Percentiles rank a stretch among this genome's conserved stretches.
Conservation (phyloP, 2,329 filamentous ascomycete species). For the Exserohilum turcica region DNA sequence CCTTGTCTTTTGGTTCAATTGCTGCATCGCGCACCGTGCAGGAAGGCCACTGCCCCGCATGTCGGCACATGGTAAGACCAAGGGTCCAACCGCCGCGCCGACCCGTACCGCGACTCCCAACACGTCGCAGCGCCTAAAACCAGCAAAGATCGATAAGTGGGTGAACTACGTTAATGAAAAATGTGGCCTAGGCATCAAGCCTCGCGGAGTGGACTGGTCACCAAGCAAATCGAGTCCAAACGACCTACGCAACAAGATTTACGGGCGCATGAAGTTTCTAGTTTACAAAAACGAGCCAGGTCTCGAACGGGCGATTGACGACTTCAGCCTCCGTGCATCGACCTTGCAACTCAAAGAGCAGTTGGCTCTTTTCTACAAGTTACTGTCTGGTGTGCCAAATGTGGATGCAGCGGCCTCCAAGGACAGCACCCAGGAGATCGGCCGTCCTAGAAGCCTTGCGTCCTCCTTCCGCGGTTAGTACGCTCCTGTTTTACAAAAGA, state of each 20-base stretch:
- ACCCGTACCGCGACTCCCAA: constrained; percentile 3
- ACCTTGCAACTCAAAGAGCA: background rate
- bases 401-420: background rate
- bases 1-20: background rate
- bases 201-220: constrained; percentile 25
- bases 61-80: constrained; percentile 2
- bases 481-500: background rate
- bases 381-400: constrained; percentile 15
- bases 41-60: constrained; percentile 7
- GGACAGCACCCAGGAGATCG: constrained; percentile 4
- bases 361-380: constrained; percentile 15
- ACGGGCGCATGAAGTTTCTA: constrained; percentile 22
- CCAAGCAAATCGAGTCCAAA: constrained; percentile 16
- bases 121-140: constrained; percentile 22
- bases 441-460: constrained; percentile 12
- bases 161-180: constrained; percentile 27
- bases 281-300: constrained; percentile 20
- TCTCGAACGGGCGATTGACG: constrained; percentile 21
- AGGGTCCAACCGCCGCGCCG: constrained; percentile 15
- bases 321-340: constrained; percentile 22
- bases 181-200: constrained; percentile 28
- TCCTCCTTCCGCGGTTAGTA: constrained; percentile 18
- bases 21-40: background rate
- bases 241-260: constrained; percentile 20
- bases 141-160: constrained; percentile 22